These are phyloP conservation scores for Lentinula aciculospora DNA, from an alignment of 768 basidiomycete species.

Conservation along the genomic window DNA sequence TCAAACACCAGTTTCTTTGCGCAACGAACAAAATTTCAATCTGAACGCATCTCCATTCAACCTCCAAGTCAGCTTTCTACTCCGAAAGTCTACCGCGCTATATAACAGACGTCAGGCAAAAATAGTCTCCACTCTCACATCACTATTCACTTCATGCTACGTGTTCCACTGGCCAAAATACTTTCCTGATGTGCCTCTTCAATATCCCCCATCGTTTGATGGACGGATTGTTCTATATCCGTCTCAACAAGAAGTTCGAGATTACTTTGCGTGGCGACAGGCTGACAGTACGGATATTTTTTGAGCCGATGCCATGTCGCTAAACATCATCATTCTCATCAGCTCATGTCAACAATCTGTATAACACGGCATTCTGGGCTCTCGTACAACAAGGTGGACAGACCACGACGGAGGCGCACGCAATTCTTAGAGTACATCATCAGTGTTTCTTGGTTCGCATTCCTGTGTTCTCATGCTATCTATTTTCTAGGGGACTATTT, in stretches of 20 bases:
- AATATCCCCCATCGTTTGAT: conserved; percentile 91
- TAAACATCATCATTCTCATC: conserved; percentile 10
- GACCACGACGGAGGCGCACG: conserved; percentile 76
- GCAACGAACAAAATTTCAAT: background rate
- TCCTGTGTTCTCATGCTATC: background rate
- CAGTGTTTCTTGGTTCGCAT: background rate
- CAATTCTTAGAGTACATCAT: conserved; percentile 58
- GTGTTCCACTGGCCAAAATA: conserved; percentile 80
- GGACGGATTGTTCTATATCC: conserved; percentile 86
- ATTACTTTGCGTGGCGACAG: conserved; percentile 96
- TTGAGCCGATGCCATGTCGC: background rate
- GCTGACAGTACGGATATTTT: conserved; percentile 73
- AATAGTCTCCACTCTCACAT: conserved; percentile 77
- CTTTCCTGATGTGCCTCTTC: conserved; percentile 66
- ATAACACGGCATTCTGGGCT: conserved; percentile 96
- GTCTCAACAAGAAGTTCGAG: conserved; percentile 59
- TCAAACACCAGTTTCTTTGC: background rate
- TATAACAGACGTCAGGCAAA: conserved; percentile 88
- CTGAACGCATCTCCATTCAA: background rate
- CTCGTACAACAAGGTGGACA: conserved; percentile 80
- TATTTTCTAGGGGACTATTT: conserved; percentile 80
- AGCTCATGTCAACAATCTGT: conserved; percentile 98
- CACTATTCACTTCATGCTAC: conserved; percentile 87
- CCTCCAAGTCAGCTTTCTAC: conserved; percentile 63
- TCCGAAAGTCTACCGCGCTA: conserved; percentile 66